Evolutionary conservation across 805 yeast species (phyloP).

Genomic region (Lipomyces yamadae): DNA sequence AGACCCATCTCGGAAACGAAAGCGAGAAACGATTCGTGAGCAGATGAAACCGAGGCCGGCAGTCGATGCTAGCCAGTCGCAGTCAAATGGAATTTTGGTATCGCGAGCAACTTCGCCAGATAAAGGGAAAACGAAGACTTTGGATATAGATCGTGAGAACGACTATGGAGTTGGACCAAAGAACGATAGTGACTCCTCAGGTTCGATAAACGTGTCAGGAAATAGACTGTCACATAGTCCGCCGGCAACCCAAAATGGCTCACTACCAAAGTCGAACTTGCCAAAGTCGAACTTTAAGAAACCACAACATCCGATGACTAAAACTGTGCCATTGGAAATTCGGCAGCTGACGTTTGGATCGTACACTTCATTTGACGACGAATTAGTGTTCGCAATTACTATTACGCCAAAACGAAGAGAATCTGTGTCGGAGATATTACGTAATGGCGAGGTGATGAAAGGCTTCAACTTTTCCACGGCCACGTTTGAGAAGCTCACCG

Average conservation of each 20-base stretch:
- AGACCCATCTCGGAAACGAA: neutral
- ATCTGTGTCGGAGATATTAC: constrained; percentile 14
- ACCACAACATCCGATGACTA: constrained; percentile 3
- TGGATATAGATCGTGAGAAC: constrained; percentile 7
- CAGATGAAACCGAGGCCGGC: constrained; percentile 5
- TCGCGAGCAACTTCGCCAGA: neutral
- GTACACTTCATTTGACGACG: neutral
- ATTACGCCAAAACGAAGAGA: constrained; percentile 23
- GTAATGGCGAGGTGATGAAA: constrained; percentile 3
- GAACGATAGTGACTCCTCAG: neutral
- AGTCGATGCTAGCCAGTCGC: neutral
- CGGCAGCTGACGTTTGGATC: constrained; percentile 22
- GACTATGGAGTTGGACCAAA: neutral
- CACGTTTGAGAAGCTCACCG: constrained; percentile 10
- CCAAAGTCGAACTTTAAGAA: constrained; percentile 6
- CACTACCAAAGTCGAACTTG: neutral
- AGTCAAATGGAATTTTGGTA: neutral
- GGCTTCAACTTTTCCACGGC: constrained; percentile 12
- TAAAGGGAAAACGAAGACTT: neutral
- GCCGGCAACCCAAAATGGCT: neutral
- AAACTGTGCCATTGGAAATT: constrained; percentile 11
- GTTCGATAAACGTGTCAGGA: neutral
- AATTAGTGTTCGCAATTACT: constrained; percentile 13
- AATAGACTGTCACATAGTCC: neutral
- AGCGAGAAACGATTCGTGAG: constrained; percentile 6